Percentiles rank a stretch among this genome's conserved stretches.
These are phyloP conservation scores for Ceratocystis smalleyi DNA, from an alignment of 2,329 filamentous ascomycete genomes.

Conservation along the genomic window DNA sequence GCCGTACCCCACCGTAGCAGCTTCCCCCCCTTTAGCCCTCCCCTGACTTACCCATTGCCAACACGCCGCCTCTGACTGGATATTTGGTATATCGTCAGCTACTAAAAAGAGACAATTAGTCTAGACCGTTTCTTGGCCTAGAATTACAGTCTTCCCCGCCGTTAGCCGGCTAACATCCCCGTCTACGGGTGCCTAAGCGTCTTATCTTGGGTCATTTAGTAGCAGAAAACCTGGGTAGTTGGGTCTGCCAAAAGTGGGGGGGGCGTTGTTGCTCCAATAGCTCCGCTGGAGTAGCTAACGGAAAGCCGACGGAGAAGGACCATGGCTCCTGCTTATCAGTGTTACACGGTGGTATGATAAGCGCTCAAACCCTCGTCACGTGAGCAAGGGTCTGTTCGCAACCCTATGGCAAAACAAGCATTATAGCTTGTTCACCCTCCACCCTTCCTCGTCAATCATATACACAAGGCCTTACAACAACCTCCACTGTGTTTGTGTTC, in stretches of 20 bases:
- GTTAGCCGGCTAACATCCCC: slow-evolving; percentile 6
- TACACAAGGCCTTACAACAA: no score
- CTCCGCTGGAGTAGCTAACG: not conserved
- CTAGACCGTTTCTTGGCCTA: not conserved
- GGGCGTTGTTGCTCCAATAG: not conserved
- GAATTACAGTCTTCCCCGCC: not conserved
- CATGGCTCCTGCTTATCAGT: not conserved
- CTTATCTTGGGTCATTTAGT: not conserved
- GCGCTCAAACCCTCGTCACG: not conserved
- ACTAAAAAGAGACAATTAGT: not conserved
- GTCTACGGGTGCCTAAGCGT: not conserved
- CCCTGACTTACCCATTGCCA: not conserved
- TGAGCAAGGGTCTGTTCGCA: no score
- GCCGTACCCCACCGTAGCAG: not conserved
- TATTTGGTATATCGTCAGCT: not conserved
- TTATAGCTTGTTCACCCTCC: not conserved
- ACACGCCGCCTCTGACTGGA: not conserved
- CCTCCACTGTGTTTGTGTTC: not conserved
- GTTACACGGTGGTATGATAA: not conserved
- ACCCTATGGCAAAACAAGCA: not conserved
- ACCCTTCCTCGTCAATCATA: not conserved
- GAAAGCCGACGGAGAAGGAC: not conserved
- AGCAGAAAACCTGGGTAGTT: not conserved
- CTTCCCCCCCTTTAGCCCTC: not conserved
- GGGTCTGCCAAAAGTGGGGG: not conserved